Percentiles rank a stretch among this genome's conserved stretches.
phyloP scores from a whole-genome alignment of 1,284 basidiomycete genomes.

The Chondrostereum purpureum region DNA sequence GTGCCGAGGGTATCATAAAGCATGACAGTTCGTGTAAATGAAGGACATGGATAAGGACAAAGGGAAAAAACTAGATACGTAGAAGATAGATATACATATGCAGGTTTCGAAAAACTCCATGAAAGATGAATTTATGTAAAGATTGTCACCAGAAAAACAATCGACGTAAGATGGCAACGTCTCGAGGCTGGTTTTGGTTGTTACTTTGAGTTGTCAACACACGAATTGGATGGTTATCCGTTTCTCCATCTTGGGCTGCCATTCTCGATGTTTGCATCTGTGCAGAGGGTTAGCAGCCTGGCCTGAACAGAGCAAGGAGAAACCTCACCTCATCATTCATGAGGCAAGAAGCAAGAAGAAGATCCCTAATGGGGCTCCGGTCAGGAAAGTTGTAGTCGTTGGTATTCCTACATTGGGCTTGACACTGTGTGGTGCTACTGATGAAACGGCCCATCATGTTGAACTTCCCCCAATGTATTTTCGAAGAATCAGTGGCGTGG shows the following conservation, averaged over 20 bases:
- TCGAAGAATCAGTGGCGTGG: constrained; percentile 48
- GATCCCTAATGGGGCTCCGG: constrained; percentile 40
- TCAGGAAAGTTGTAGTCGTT: constrained; percentile 53
- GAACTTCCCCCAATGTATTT: constrained; percentile 83
- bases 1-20: neutral
- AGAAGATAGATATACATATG: neutral
- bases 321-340: constrained; percentile 62
- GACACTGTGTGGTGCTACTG: constrained; percentile 60
- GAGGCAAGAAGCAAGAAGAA: constrained; percentile 45
- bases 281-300: constrained; percentile 5
- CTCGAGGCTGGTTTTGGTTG: constrained; percentile 18
- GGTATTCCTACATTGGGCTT: constrained; percentile 58
- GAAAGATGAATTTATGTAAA: constrained; percentile 2
- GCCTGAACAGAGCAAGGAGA: neutral
- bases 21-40: neutral
- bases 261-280: constrained; percentile 59
- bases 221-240: constrained; percentile 27
- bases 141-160: constrained; percentile 35
- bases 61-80: neutral
- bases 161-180: constrained; percentile 33
- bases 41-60: no score
- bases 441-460: constrained; percentile 80
- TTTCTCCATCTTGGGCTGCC: constrained; percentile 38
- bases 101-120: neutral
- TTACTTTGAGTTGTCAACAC: constrained; percentile 16